These are phyloP conservation scores for Ganoderma multipileum DNA, from an alignment of 1,284 basidiomycete genomes.

Conservation along the genomic window DNA sequence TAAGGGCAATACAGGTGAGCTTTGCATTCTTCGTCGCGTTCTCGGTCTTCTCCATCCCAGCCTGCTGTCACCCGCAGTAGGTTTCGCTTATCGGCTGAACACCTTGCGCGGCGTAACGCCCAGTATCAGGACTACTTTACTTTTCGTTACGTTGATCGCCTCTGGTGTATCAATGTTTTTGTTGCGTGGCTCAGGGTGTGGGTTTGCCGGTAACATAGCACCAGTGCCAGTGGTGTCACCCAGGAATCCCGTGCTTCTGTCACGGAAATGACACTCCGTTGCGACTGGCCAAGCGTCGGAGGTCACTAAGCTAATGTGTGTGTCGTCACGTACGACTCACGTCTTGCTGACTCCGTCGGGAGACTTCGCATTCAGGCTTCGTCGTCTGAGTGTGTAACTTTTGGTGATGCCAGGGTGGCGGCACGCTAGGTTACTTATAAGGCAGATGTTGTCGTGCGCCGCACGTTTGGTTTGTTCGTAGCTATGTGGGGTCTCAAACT, in stretches of 20 bases:
- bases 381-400: background rate
- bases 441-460: background rate
- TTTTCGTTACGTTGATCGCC: background rate
- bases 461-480: too few relatives aligned
- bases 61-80: background rate
- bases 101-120: slow-evolving; percentile 20
- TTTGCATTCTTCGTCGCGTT: background rate
- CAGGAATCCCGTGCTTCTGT: background rate
- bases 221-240: background rate
- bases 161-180: too few relatives aligned
- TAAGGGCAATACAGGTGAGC: slow-evolving; percentile 29
- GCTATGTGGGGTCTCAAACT: background rate
- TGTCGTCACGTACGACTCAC: background rate
- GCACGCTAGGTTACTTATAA: background rate
- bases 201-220: background rate
- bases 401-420: background rate
- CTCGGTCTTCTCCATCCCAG: background rate
- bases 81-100: background rate
- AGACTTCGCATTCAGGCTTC: background rate
- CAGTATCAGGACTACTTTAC: slow-evolving; percentile 28
- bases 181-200: too few relatives aligned
- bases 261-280: background rate
- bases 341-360: background rate
- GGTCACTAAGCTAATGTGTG: background rate
- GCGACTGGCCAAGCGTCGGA: background rate